A percentile compares a stretch with the other conserved stretches of the same genome.
phyloP scores from a whole-genome alignment of 1,139 yeast genomes.

The Geotrichum klebahnii region DNA sequence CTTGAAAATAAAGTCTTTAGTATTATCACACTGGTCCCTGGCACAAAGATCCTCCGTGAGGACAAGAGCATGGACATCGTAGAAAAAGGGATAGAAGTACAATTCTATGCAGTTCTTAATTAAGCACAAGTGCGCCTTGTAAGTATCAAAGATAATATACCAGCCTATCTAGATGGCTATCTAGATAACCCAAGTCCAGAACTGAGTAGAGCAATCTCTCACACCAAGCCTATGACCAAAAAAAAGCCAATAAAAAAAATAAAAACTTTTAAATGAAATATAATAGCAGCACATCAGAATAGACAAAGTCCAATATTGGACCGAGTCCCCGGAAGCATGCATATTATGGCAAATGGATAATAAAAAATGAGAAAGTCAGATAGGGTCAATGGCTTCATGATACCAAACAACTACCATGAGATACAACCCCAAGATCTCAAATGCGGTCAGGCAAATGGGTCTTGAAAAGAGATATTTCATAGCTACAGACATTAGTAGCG shows the following conservation, averaged over 20 bases:
- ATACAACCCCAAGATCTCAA: conserved; percentile 6
- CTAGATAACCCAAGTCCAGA: background rate
- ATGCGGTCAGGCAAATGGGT: conserved; percentile 12
- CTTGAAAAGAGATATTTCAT: background rate
- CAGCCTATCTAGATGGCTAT: background rate
- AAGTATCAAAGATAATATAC: conserved; percentile 1
- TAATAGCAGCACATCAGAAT: background rate
- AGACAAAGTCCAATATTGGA: background rate
- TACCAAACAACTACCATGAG: background rate
- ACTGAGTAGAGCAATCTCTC: background rate
- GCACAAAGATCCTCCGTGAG: background rate
- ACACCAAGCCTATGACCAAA: background rate
- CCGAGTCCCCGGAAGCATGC: background rate
- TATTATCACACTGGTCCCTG: conserved; percentile 9
- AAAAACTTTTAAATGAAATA: background rate
- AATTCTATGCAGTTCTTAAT: conserved; percentile 3
- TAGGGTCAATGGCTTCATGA: conserved; percentile 5
- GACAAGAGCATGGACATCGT: conserved; percentile 3
- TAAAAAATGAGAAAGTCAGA: background rate
- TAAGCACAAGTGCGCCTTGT: conserved; percentile 2
- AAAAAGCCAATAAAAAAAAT: conserved; percentile 9
- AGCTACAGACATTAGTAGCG: background rate
- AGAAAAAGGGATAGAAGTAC: background rate
- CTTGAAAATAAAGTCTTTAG: conserved; percentile 2
- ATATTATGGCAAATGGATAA: background rate